Evolutionary conservation across 345 rosid genomes (phyloP).

Genomic region (Arabis hirsuta): DNA sequence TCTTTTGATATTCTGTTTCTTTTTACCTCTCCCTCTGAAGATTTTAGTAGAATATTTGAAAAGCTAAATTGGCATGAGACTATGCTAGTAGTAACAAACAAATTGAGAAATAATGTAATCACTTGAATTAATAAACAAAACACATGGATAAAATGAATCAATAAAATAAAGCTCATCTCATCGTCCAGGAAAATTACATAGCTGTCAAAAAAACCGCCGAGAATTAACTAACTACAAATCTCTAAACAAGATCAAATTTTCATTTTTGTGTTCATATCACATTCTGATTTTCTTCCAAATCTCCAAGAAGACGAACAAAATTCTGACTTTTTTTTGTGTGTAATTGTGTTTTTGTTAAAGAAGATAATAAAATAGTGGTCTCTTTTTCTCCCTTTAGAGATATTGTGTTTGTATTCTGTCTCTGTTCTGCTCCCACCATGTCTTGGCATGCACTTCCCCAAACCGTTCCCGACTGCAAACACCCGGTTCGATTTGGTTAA

Average conservation of each 20-base stretch:
- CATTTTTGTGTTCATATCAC: constrained; percentile 21
- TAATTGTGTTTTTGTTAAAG: constrained; percentile 37
- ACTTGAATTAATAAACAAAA: background rate
- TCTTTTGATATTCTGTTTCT: background rate
- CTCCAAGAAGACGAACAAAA: constrained; percentile 30
- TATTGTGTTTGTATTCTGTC: constrained; percentile 96
- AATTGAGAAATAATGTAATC: background rate
- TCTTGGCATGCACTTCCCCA: constrained; percentile 90
- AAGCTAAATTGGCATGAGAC: background rate
- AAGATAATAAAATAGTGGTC: constrained; percentile 28
- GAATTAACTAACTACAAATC: constrained; percentile 34
- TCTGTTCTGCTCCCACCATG: constrained; percentile 99
- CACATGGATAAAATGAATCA: constrained; percentile 22
- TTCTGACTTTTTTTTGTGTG: constrained; percentile 22
- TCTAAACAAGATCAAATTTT: constrained; percentile 8
- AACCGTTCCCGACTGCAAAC: constrained; percentile 83
- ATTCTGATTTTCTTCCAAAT: constrained; percentile 20
- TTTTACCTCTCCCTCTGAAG: background rate
- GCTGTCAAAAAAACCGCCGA: constrained; percentile 27
- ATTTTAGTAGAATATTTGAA: constrained; percentile 11
- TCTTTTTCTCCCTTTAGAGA: constrained; percentile 50
- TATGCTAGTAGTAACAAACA: background rate
- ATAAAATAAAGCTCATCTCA: constrained; percentile 36
- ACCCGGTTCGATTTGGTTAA: constrained; percentile 24
- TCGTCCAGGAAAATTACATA: constrained; percentile 27